phyloP scores from a whole-genome alignment of 2,329 filamentous ascomycete genomes.

The Microascus cirrosus region DNA sequence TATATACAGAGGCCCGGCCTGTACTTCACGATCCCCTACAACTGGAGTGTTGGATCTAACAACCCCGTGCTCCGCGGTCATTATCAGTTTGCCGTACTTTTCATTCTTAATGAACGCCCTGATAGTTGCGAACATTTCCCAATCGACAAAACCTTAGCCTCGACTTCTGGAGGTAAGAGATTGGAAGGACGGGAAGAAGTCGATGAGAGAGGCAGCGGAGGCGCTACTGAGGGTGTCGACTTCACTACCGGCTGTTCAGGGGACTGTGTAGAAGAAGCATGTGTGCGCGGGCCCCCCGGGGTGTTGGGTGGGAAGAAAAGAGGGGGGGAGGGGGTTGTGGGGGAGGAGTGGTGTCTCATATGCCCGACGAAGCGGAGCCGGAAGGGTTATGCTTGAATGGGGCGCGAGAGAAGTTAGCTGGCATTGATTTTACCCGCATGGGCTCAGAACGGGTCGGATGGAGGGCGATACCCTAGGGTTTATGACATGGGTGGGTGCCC shows the following conservation, averaged over 20 bases:
- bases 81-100: slow-evolving; percentile 39
- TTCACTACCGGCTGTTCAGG: slow-evolving; percentile 42
- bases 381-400: neutral
- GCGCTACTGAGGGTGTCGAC: slow-evolving; percentile 48
- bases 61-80: slow-evolving; percentile 54
- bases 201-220: slow-evolving; percentile 55
- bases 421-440: neutral
- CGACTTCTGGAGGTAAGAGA: slow-evolving; percentile 45
- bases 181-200: slow-evolving; percentile 50
- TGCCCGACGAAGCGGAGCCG: slow-evolving; percentile 14
- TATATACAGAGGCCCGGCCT: neutral
- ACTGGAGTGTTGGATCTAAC: slow-evolving; percentile 38
- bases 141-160: slow-evolving; percentile 45
- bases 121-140: slow-evolving; percentile 43
- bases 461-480: neutral
- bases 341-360: slow-evolving; percentile 25
- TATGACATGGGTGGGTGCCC: neutral
- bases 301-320: too few species aligned
- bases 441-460: neutral
- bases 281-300: too few species aligned
- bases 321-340: slow-evolving; percentile 21
- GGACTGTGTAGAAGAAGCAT: slow-evolving; percentile 37
- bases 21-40: slow-evolving; percentile 10
- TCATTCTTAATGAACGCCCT: slow-evolving; percentile 42
- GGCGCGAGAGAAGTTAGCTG: neutral